phyloP scores from a whole-genome alignment of 2,329 filamentous ascomycete genomes.

The Alternaria burnsii region DNA sequence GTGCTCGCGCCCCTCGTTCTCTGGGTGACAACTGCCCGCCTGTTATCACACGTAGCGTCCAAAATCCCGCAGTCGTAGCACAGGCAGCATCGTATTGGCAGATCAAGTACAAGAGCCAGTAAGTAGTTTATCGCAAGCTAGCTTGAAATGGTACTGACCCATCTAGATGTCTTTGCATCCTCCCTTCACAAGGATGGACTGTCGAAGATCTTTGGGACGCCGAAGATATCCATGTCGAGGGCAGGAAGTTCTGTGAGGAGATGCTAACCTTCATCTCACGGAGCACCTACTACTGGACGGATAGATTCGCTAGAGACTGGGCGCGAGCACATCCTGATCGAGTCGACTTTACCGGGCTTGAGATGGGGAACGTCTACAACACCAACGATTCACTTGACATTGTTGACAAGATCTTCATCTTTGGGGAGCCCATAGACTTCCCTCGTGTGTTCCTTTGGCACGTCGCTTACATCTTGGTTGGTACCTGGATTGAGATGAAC shows the following conservation, averaged over 20 bases:
- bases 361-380: slow-evolving; percentile 29
- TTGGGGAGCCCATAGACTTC: slow-evolving; percentile 31
- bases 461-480: slow-evolving; percentile 35
- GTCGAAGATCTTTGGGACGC: slow-evolving; percentile 48
- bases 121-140: neutral
- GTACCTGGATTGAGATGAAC: slow-evolving; percentile 17
- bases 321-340: slow-evolving; percentile 29
- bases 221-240: slow-evolving; percentile 45
- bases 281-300: slow-evolving; percentile 32
- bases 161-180: slow-evolving; percentile 34
- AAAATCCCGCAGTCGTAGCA: slow-evolving; percentile 23
- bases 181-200: slow-evolving; percentile 34
- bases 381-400: slow-evolving; percentile 27
- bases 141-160: neutral
- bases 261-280: slow-evolving; percentile 39
- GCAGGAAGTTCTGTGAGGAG: slow-evolving; percentile 35
- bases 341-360: slow-evolving; percentile 24
- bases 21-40: slow-evolving; percentile 25
- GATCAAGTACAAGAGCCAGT: slow-evolving; percentile 28
- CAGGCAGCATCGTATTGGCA: slow-evolving; percentile 34
- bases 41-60: slow-evolving; percentile 38
- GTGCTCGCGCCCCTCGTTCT: slow-evolving; percentile 27
- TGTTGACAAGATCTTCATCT: slow-evolving; percentile 41
- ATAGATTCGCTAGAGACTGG: slow-evolving; percentile 36
- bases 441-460: slow-evolving; percentile 45